Base-by-base conservation (phyloP, 305 asterid genomes). In the Stenogyne calaminthoides region DNA sequence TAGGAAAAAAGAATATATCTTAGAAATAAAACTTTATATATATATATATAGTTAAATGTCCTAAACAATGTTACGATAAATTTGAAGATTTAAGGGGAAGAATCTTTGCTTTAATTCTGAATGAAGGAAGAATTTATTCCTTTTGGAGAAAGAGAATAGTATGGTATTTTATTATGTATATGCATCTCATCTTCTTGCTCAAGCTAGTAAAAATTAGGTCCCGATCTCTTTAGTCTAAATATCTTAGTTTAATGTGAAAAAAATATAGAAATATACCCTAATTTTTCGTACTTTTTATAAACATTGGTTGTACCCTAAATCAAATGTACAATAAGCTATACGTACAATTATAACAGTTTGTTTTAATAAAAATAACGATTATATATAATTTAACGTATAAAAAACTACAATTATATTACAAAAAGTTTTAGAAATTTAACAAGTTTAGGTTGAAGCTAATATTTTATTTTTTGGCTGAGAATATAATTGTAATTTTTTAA, bases 81-180 rank as follows among this genome's bases (percentile, higher is more conserved):
- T 58, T 67, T 37, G 32, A 70, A 57, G 71, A 57, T 52, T 39
- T 73, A 36, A 70, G 42, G 87, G 74, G 84, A 82, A 71, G 93
- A 88, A 90, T 88, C 91, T 86, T 75, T 84, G 70, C 89, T 90
- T 92, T 87, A 91, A 77, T 91, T 90, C 89, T 73, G 56, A 83
- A 85, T 80, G 84, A 90, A 92, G 98, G 82, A 85, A 92, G 91
- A 87, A 84, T 83, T 76, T 84, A 83, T 89, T 87, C 96, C 84
- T 66, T 81, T 75, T 3, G 73, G 78, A 83, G 81, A 77, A 82
- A 83, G 80, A 80, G 78, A 32, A 81, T 71, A 73, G 58, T 37
- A 36, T 51, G 18, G 34, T 58, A 70, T 52, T 29, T 37, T 61
- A 68, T 70, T 32, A 52, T 10, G 7, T 80, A 18, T 40, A 44